These are phyloP conservation scores for Amanita thiersii DNA, from an alignment of 768 basidiomycete species.

Conservation along the genomic window DNA sequence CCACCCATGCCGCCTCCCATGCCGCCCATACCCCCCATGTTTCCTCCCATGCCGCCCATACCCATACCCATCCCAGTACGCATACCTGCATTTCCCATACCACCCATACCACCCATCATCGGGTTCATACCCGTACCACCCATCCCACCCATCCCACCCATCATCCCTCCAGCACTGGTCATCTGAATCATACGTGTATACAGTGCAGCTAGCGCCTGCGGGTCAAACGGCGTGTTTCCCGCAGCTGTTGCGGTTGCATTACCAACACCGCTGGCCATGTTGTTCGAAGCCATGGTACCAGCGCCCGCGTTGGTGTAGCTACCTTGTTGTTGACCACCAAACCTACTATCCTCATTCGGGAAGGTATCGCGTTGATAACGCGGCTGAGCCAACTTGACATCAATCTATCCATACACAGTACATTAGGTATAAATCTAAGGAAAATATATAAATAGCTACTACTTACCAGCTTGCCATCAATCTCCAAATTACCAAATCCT, in stretches of 20 bases:
- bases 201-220: conserved; percentile 84
- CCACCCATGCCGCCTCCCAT: conserved; percentile 24
- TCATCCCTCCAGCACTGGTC: conserved; percentile 55
- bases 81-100: conserved; percentile 25
- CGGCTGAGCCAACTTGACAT: conserved; percentile 94
- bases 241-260: conserved; percentile 20
- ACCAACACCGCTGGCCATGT: conserved; percentile 17
- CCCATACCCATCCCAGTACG: conserved; percentile 31
- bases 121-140: conserved; percentile 20
- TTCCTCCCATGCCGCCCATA: conserved; percentile 37
- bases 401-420: conserved; percentile 51
- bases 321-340: conserved; percentile 9
- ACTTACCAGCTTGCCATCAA: conserved; percentile 91
- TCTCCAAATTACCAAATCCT: conserved; percentile 80
- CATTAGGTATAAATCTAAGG: not conserved
- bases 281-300: conserved; percentile 7
- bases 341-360: conserved; percentile 37
- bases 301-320: conserved; percentile 1
- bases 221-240: conserved; percentile 73
- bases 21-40: conserved; percentile 28
- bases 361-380: conserved; percentile 70
- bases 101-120: conserved; percentile 32
- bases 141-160: conserved; percentile 33
- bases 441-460: not conserved
- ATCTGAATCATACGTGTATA: conserved; percentile 96